Percentiles rank a stretch among this genome's conserved stretches.
Evolutionary conservation across 2,329 filamentous ascomycete species (phyloP).

Genomic region (Clonostachys solani): DNA sequence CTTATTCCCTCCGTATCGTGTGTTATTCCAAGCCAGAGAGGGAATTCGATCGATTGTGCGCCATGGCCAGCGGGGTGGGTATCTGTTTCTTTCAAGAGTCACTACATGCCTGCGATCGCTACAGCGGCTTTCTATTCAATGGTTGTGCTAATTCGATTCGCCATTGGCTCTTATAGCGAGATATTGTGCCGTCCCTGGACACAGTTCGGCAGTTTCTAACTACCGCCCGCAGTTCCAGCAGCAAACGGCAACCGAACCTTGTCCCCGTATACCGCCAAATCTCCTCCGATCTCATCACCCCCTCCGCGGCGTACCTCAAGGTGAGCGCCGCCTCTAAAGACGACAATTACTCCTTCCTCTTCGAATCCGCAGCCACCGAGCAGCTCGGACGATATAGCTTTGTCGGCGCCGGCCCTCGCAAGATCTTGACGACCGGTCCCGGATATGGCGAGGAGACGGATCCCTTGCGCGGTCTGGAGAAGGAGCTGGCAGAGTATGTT

Average conservation of each 20-base stretch:
- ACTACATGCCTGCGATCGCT: not conserved
- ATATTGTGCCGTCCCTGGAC: constrained; percentile 39
- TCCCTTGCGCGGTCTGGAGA: constrained; percentile 77
- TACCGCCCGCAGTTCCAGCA: constrained; percentile 6
- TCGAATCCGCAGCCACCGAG: constrained; percentile 93
- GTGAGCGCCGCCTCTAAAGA: constrained; percentile 54
- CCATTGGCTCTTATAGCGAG: constrained; percentile 18
- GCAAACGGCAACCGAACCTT: constrained; percentile 54
- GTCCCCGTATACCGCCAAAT: constrained; percentile 82
- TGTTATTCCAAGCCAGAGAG: too few species aligned
- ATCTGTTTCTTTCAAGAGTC: too few species aligned
- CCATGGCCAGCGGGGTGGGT: too few species aligned
- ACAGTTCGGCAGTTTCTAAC: constrained; percentile 36
- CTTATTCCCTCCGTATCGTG: too few species aligned
- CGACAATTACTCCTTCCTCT: constrained; percentile 78
- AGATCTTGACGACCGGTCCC: constrained; percentile 82
- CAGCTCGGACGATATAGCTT: constrained; percentile 95
- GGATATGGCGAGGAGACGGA: constrained; percentile 82
- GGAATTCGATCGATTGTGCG: too few species aligned
- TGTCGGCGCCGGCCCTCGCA: constrained; percentile 74
- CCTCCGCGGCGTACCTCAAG: constrained; percentile 93
- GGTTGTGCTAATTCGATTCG: not conserved
- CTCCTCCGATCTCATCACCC: constrained; percentile 88
- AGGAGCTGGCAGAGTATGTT: constrained; percentile 72
- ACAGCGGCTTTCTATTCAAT: not conserved